Evolutionary conservation across 495 filamentous ascomycete species (phyloP), one percentile per base, ranked within the genome.

Genomic region (Tuber brumale): DNA sequence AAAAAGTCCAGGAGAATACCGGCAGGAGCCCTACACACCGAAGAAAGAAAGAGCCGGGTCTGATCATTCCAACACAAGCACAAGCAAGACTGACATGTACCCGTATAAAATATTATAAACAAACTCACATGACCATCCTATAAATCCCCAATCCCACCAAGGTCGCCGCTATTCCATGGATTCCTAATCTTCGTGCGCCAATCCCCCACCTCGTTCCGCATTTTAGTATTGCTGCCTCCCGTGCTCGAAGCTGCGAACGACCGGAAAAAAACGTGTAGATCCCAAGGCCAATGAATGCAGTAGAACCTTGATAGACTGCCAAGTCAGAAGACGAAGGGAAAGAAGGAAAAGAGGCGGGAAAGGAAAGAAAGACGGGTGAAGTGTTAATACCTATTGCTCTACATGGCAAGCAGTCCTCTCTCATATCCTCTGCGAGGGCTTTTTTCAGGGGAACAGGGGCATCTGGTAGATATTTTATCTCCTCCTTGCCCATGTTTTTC

Each of bases 261-360:
- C 95, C 95, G 14, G 92, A 93, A 75, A 90, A 86, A 85, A 95
- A 97, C 82, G 90, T 94, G 86, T 97, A 98, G 9, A 88, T 89
- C 21, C 93, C 95, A 70, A 97, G 90, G n/a, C 94, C 94, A 69
- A 95, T 86, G 78, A 97, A 97, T 23, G 92, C 94, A 45, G 90
- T 88, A 73, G 91, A 90, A 31, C 95, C 95, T 96, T 76, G 81
- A 75, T 27, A 45, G 41, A 44, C 66, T 70, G 72, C 72, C 74
- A 80, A 57, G 45, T 44, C 8, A 16, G n/a, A 19, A 61, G 35
- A 18, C 57, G 4, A 10, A 41, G 44, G 4, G 41, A 14, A 10
- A 41, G 9, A 70, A 31, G 21, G 35, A 41, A 42, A 42, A 42
- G 0, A n/a, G n/a, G n/a, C n/a, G n/a, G n/a, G n/a, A 31, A 39